Base-by-base conservation (phyloP, 1,284 basidiomycete genomes). In the Chalciporus piperatoides region DNA sequence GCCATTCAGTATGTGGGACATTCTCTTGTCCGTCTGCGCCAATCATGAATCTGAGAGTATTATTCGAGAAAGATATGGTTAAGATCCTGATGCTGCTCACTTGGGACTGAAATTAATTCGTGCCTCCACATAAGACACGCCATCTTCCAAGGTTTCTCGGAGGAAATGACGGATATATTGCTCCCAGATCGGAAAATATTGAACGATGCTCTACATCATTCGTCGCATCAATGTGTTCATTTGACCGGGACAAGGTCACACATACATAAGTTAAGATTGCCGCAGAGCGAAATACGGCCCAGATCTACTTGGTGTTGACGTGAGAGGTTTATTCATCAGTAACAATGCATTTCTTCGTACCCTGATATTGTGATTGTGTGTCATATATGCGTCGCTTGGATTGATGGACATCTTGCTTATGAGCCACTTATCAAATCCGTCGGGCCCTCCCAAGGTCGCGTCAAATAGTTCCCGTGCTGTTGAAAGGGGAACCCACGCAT, bases 71-170 rank as follows among this genome's bases (percentile, higher is more conserved):
- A 24, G n/a, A 10, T 14, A 5, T 36, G 21, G 40, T 48, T 14
- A 14, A 14, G 15, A 32, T 8, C 45, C 41, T 21, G 58, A 8
- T 4, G 37, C 33, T 40, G 56, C 71, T 41, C 49, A 86, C 84
- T 77, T 81, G 56, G 64, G 60, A 38, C 74, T 68, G 59, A 91
- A 90, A 62, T 85, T 84, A 47, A 90, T 73, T 32, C 87, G 78
- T 3, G 78, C 72, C 67, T 91, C 90, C 14, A 83, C 67, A 62
- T 90, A 91, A 2, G 74, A 82, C 41, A 91, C 81, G 0, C 86
- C 86, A 62, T 92, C 89, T 28, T 78, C 78, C 9, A 87, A 76
- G 1, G 79, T 84, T 27, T 79, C 74, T 28, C 71, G 64, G 44
- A 91, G 68, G 58, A 88, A 85, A 56, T 82, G 73, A 32, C 78